These are phyloP conservation scores for Aspergillus fijiensis DNA, from an alignment of 2,329 filamentous ascomycete genomes.

Conservation along the genomic window DNA sequence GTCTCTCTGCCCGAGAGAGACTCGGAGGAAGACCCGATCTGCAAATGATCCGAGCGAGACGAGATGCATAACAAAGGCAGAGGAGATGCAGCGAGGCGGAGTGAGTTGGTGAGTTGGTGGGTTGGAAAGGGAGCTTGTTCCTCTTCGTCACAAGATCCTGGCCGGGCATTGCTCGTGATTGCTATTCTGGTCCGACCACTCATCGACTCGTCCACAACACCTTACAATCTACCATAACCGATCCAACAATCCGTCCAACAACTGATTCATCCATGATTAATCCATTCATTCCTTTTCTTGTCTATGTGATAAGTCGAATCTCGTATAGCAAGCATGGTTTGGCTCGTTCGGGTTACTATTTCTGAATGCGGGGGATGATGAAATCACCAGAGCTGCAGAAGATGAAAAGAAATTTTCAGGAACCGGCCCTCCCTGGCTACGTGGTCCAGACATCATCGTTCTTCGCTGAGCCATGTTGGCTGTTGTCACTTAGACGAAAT, in stretches of 20 bases:
- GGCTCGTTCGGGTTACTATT: not conserved
- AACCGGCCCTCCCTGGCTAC: not conserved
- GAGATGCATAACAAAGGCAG: not conserved
- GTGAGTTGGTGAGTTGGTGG: too few species aligned
- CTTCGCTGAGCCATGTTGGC: not conserved
- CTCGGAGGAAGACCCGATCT: too few species aligned
- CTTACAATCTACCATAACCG: not conserved
- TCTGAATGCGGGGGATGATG: not conserved
- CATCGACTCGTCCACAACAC: not conserved
- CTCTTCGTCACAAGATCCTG: not conserved
- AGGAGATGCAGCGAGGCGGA: not conserved
- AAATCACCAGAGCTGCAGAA: not conserved
- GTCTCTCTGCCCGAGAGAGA: not conserved
- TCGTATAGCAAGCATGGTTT: not conserved
- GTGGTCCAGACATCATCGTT: not conserved
- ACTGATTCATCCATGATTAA: too few species aligned
- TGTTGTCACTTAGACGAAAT: not conserved
- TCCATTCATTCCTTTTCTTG: too few species aligned
- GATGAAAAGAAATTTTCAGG: not conserved
- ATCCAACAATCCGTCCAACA: not conserved
- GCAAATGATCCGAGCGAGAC: not conserved
- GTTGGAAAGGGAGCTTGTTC: too few species aligned
- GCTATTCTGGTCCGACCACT: not conserved
- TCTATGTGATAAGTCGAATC: not conserved
- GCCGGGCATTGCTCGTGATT: not conserved